Evolutionary conservation across 108 stramenopile species (phyloP), one percentile per base, ranked within the genome.

Genomic region (Conticribra weissflogii): DNA sequence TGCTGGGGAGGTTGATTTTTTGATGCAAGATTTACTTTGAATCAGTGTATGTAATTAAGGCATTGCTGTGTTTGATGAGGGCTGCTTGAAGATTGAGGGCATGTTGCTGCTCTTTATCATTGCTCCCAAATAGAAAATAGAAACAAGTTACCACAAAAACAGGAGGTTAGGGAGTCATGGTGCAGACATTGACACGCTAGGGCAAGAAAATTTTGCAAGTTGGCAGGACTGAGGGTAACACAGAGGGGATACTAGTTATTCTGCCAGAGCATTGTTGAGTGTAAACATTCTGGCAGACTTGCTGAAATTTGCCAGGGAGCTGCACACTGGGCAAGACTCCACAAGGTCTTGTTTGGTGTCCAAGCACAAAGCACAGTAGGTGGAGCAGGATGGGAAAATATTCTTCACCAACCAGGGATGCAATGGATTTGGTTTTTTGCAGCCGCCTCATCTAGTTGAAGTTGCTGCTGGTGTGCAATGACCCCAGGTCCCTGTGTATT

Each of bases 381-480:
- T 22, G 16, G 24, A 58, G 54, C 54, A 14, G 54, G 28, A 27
- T 9, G 31, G 54, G 54, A n/a, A n/a, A 47, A 22, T 62, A 47
- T 4, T 47, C 60, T 0, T 23, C 41, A 18, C 67, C 67, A 32
- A 68, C 18, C 67, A 53, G 49, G 16, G 15, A 34, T 17, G 18
- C 49, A 25, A 60, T 60, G 49, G 49, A 25, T 3, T 32, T 7
- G 17, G 57, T 51, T 27, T 59, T 49, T 12, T 49, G 33, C 22
- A 19, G 47, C 2, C 30, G 19, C 68, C 25, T 60, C 31, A 15
- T 70, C 50, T 1, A 31, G 24, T 27, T 41, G 54, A 23, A 31
- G 45, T 22, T 70, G 68, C 22, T 70, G 68, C 41, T 70, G 68
- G 28, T 15, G 14, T n/a, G 58, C 58, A 15, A 69, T 3, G 16